Conservation (phyloP, 306 rosid genomes). For the Cicer cuneatum region DNA sequence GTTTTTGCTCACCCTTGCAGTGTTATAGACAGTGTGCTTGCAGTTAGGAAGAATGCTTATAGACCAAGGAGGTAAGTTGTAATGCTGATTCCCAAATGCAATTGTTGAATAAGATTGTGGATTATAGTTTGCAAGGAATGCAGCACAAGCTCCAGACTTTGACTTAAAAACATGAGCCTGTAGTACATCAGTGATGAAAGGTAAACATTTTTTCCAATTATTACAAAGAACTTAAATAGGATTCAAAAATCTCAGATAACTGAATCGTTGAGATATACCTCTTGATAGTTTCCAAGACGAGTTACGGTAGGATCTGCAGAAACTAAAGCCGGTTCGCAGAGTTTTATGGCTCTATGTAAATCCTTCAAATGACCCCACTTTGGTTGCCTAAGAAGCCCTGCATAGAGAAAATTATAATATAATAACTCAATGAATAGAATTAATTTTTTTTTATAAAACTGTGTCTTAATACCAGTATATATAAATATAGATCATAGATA, state of each 20-base stretch:
- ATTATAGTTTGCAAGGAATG: constrained; percentile 89
- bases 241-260: constrained; percentile 24
- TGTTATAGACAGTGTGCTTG: constrained; percentile 87
- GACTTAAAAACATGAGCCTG: constrained; percentile 93
- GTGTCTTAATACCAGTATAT: not conserved
- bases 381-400: constrained; percentile 86
- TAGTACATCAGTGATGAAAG: constrained; percentile 30
- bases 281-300: constrained; percentile 74
- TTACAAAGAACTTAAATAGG: constrained; percentile 20
- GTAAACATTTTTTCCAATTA: constrained; percentile 31
- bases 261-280: constrained; percentile 56
- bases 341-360: constrained; percentile 90
- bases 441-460: not conserved
- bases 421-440: constrained; percentile 27
- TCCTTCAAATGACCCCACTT: constrained; percentile 99
- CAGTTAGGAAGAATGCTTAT: constrained; percentile 98
- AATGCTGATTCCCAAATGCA: constrained; percentile 77
- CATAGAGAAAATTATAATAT: constrained; percentile 24
- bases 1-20: constrained; percentile 87
- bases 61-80: constrained; percentile 98
- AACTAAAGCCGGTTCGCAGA: constrained; percentile 89
- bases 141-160: constrained; percentile 89
- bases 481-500: not conserved
- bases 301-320: constrained; percentile 73
- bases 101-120: constrained; percentile 71